Percentiles rank a stretch among this genome's conserved stretches.
Evolutionary conservation across 1,284 basidiomycete genomes (phyloP).

Genomic region (Boletellus deceptivus): DNA sequence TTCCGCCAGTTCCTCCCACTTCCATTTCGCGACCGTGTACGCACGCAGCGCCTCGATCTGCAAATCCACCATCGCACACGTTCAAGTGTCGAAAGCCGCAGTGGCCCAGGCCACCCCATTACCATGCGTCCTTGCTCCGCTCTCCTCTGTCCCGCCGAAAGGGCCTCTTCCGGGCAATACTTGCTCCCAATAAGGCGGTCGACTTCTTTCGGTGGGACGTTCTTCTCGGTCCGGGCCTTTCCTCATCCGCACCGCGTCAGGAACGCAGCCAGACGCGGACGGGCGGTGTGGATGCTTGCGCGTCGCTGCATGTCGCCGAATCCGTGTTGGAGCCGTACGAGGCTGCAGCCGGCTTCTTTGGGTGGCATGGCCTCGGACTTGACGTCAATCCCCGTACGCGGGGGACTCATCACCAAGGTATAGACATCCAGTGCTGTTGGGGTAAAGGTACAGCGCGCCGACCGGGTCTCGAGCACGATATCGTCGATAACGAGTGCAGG

Average conservation of each 20-base stretch:
- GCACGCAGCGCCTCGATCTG: slow-evolving; percentile 2
- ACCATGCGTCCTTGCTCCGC: slow-evolving; percentile 31
- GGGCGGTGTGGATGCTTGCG: background rate
- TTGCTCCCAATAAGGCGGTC: slow-evolving; percentile 18
- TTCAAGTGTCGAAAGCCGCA: slow-evolving; percentile 16
- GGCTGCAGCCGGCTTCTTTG: slow-evolving; percentile 29
- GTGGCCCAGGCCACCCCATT: slow-evolving; percentile 33
- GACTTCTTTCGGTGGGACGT: slow-evolving; percentile 30
- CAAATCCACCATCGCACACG: slow-evolving; percentile 10
- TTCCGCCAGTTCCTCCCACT: background rate
- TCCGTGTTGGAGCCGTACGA: slow-evolving; percentile 25
- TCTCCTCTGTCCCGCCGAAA: slow-evolving; percentile 29
- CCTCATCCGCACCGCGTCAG: background rate
- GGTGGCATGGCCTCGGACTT: slow-evolving; percentile 26
- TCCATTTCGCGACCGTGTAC: slow-evolving; percentile 2
- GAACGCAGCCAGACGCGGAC: background rate
- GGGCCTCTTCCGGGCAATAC: slow-evolving; percentile 25
- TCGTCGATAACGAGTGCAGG: background rate
- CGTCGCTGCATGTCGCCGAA: slow-evolving; percentile 20
- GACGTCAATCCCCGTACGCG: slow-evolving; percentile 5
- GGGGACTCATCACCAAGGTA: background rate
- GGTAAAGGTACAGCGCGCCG: background rate
- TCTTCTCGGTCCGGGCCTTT: slow-evolving; percentile 2
- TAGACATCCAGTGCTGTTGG: background rate
- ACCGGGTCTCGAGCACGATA: background rate